Base-by-base conservation (phyloP, 768 basidiomycete species). In the Hypholoma sublateritium region DNA sequence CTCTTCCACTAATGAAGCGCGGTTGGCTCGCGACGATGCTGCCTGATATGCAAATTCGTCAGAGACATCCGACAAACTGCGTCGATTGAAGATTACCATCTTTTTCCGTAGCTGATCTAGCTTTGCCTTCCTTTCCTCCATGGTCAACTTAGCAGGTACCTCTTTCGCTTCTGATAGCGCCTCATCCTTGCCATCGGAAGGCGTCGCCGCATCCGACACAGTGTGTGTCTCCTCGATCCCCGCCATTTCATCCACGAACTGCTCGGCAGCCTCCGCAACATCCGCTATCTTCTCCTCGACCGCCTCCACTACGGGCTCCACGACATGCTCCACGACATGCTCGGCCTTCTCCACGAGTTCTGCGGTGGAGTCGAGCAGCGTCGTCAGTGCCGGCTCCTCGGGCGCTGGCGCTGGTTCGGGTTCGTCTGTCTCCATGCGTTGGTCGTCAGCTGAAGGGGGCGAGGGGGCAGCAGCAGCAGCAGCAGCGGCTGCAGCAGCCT, bases 1-100 rank as follows among this genome's bases (percentile, higher is more conserved):
- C 67, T 98, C 96, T 60, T 93, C 88, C 14, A 97, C 78, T 14
- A 98, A 77, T 1, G 94, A 90, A 34, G 84, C 82, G 12, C 95
- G 86, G 70, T 99, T 99, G 3, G 87, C 93, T 65, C 80, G 84
- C 0, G 90, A 77, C 1, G 93, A 91, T 28, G 83, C 80, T 50
- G 82, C 86, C 94, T 95, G 37, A 41, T 53, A 19, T 5, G 47
- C 5, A 49, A 48, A 51, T n/a, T 37, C 37, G 49, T 25, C 16
- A 54, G 37, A 52, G 16, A 47, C 36, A 46, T 50, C 43, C 25
- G 14, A 17, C 12, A 32, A 19, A 8, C 17, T 12, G n/a, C 32
- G 55, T 59, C 39, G 56, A 57, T 36, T 14, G 52, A 50, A 25
- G n/a, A 25, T 46, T 51, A 94, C 95, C 84, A 94, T 92, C 67